A percentile compares a stretch with the other conserved stretches of the same genome.
Conservation (phyloP, 192 early-diverging fungal genomes). For the Umbelopsis sp. region DNA sequence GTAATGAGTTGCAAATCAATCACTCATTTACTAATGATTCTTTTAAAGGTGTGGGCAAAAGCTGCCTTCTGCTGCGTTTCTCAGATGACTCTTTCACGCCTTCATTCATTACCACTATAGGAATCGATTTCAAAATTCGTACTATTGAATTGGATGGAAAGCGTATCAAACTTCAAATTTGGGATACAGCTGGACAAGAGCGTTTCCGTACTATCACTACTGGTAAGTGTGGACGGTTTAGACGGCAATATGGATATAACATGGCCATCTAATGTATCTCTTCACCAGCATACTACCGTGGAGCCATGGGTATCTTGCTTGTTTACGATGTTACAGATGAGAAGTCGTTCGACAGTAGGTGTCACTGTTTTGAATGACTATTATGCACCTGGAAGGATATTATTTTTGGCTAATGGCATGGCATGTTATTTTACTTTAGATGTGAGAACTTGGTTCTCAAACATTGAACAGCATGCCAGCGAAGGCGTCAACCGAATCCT, state of each 20-base stretch:
- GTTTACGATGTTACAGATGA: conserved; percentile 98
- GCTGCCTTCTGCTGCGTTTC: conserved; percentile 92
- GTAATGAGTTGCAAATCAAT: not conserved
- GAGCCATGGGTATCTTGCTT: conserved; percentile 97
- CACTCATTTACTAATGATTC: not conserved
- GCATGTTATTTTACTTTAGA: conserved; percentile 48
- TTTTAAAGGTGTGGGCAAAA: conserved; percentile 85
- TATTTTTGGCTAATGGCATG: not conserved
- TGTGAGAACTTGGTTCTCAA: conserved; percentile 99
- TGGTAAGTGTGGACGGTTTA: conserved; percentile 46
- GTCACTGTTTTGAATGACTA: not conserved
- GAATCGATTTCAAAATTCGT: conserved; percentile 98
- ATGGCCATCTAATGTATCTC: not conserved
- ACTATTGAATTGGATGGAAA: conserved; percentile 98
- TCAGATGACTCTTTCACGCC: conserved; percentile 98
- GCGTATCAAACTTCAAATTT: conserved; percentile 98
- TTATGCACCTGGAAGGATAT: not conserved
- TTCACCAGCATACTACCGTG: conserved; percentile 91
- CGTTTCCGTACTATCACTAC: conserved; percentile 98
- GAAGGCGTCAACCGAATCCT: conserved; percentile 99
- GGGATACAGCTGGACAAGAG: conserved; percentile 98
- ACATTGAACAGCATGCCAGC: conserved; percentile 99
- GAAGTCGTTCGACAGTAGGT: conserved; percentile 92
- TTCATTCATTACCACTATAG: conserved; percentile 98
- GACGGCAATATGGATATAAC: too few relatives aligned